phyloP scores from a whole-genome alignment of 176 grass and related monocot genomes.

The Guadua angustifolia region DNA sequence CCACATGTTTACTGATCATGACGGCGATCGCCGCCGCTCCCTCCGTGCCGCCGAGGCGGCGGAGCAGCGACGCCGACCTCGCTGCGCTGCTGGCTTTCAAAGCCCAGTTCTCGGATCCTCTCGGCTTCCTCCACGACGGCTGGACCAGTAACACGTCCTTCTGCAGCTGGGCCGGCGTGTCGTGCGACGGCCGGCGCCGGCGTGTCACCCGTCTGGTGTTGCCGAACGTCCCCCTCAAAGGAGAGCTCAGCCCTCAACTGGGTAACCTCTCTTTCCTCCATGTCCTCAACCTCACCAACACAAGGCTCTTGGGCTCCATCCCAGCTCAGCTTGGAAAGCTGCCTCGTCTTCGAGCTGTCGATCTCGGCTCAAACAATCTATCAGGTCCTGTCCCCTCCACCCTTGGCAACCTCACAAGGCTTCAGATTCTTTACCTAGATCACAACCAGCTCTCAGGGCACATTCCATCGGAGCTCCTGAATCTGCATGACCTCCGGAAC shows the following conservation, averaged over 20 bases:
- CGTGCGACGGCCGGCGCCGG: not conserved
- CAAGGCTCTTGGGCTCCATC: not conserved
- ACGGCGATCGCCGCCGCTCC: too few relatives aligned
- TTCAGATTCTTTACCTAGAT: not conserved
- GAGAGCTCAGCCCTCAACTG: not conserved
- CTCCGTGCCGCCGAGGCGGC: too few relatives aligned
- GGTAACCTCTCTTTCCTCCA: not conserved
- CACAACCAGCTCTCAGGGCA: not conserved
- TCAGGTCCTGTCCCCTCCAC: not conserved
- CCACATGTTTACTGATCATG: too few relatives aligned
- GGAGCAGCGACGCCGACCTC: not conserved
- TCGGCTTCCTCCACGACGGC: not conserved
- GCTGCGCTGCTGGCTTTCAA: not conserved
- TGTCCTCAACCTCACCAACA: not conserved
- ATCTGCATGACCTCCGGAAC: not conserved
- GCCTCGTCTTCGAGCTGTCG: not conserved
- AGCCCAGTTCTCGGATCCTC: not conserved
- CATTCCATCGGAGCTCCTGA: not conserved
- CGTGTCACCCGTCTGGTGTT: not conserved
- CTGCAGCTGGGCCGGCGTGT: not conserved
- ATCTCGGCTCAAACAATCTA: not conserved
- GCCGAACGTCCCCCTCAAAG: not conserved
- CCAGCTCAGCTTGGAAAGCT: not conserved
- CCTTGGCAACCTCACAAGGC: not conserved
- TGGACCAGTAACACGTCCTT: not conserved